Evolutionary conservation across 1,284 basidiomycete species (phyloP).

Genomic region (Mycena citricolor): DNA sequence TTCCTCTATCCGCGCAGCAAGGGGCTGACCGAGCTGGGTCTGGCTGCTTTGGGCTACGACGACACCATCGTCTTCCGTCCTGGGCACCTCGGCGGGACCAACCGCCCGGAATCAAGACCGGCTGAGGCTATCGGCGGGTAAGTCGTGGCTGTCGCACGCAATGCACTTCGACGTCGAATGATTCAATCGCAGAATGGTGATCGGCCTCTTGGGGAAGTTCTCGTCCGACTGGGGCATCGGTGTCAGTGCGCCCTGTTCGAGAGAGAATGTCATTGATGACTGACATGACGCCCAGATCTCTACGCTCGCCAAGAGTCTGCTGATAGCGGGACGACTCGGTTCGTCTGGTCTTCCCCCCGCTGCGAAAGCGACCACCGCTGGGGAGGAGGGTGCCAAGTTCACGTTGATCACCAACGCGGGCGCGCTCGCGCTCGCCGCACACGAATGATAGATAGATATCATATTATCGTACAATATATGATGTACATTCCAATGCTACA

Average conservation of each 20-base stretch:
- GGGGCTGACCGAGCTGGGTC: constrained; percentile 69
- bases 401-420: constrained; percentile 47
- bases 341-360: constrained; percentile 39
- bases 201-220: constrained; percentile 38
- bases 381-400: constrained; percentile 36
- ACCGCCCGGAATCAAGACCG: constrained; percentile 40
- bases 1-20: constrained; percentile 63
- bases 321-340: constrained; percentile 45
- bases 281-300: too few species aligned
- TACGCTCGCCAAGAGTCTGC: constrained; percentile 42
- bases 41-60: constrained; percentile 64
- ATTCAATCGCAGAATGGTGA: constrained; percentile 34
- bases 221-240: constrained; percentile 44
- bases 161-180: neutral
- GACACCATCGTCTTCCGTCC: constrained; percentile 73
- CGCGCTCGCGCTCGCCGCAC: constrained; percentile 38
- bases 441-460: neutral
- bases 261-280: too few species aligned
- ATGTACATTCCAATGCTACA: constrained; percentile 7
- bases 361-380: constrained; percentile 36
- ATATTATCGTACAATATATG: constrained; percentile 1
- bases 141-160: too few species aligned
- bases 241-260: constrained; percentile 9
- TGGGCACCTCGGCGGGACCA: constrained; percentile 44
- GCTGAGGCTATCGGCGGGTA: constrained; percentile 45